Evolutionary conservation across 1,139 yeast species (phyloP).

Genomic region (Blastobotrys proliferans): DNA sequence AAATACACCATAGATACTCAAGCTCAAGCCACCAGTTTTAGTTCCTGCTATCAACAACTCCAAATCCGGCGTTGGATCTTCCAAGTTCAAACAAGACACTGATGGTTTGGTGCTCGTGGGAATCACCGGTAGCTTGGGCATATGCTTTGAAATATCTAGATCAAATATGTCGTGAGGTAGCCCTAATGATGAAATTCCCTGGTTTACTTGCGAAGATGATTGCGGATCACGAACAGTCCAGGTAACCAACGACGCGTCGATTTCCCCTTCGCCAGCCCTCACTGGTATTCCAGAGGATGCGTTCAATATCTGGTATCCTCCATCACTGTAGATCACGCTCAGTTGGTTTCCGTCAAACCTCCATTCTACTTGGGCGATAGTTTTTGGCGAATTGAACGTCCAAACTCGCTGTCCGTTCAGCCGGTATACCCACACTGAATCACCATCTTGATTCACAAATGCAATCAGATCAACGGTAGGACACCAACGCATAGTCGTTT

Average conservation of each 20-base stretch:
- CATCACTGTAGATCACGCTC: constrained; percentile 46
- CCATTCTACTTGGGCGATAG: constrained; percentile 27
- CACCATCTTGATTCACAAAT: constrained; percentile 41
- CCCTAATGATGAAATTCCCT: no score
- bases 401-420: constrained; percentile 55
- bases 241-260: neutral
- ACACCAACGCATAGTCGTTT: constrained; percentile 48
- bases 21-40: constrained; percentile 20
- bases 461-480: constrained; percentile 54
- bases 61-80: constrained; percentile 14
- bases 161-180: constrained; percentile 6
- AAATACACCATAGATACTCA: constrained; percentile 28
- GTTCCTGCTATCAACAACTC: constrained; percentile 25
- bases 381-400: constrained; percentile 27
- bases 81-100: constrained; percentile 19
- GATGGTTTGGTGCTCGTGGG: no score
- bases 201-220: no score
- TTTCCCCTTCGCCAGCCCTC: no score
- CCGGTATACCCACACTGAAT: constrained; percentile 50
- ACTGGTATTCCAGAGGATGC: constrained; percentile 44
- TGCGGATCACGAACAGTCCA: constrained; percentile 2
- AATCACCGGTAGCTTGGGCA: constrained; percentile 40
- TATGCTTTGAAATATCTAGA: constrained; percentile 30
- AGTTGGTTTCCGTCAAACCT: constrained; percentile 39
- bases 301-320: constrained; percentile 45